Evolutionary conservation across 495 filamentous ascomycete genomes (phyloP).

Genomic region (Podospora anserina): DNA sequence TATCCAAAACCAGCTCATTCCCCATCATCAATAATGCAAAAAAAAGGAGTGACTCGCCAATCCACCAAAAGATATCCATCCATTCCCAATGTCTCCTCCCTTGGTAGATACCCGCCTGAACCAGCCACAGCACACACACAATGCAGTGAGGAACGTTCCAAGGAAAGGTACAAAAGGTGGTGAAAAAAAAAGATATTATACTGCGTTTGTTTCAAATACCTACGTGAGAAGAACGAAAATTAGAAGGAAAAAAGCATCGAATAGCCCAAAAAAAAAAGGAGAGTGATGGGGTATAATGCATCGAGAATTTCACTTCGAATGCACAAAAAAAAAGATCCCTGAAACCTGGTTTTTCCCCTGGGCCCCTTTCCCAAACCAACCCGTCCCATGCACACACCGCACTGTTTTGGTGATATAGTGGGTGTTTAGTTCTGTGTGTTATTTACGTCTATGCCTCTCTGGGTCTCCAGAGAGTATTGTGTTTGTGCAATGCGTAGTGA

Average conservation of each 20-base stretch:
- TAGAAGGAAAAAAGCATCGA: neutral
- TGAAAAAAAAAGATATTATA: neutral
- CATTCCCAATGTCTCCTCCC: neutral
- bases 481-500: neutral
- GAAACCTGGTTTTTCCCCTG: neutral
- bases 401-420: neutral
- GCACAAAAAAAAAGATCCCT: neutral
- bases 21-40: neutral
- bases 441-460: neutral
- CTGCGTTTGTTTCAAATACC: neutral
- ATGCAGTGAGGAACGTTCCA: neutral
- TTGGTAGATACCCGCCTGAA: neutral
- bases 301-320: neutral
- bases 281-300: neutral
- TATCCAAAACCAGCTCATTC: neutral
- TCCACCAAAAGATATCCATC: neutral
- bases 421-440: neutral
- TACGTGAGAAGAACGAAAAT: neutral
- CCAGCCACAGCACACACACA: neutral
- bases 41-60: neutral
- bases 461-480: neutral
- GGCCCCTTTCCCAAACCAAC: neutral
- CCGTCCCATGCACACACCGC: neutral
- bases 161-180: neutral
- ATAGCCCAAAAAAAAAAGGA: neutral